Percentiles rank a stretch among this genome's conserved stretches.
Conservation (phyloP, 441 rosid species). For the Populus trichocarpa region DNA sequence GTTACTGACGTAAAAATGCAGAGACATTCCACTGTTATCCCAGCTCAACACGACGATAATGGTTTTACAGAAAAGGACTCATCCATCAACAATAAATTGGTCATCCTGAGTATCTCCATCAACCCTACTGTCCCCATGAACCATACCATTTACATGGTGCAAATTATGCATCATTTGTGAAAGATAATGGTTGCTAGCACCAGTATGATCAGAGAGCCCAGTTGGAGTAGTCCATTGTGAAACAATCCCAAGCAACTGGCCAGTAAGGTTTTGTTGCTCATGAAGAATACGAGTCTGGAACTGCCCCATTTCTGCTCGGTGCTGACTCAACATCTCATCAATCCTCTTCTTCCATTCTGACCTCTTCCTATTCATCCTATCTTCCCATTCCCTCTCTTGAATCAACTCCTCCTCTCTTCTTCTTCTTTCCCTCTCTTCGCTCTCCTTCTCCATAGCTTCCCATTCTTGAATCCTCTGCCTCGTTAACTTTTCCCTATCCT, state of each 20-base stretch:
- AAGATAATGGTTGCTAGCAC: slow-evolving; percentile 59
- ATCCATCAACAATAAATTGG: slow-evolving; percentile 76
- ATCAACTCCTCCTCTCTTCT: slow-evolving; percentile 55
- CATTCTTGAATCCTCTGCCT: slow-evolving; percentile 45
- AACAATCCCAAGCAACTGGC: slow-evolving; percentile 63
- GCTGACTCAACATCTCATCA: slow-evolving; percentile 59
- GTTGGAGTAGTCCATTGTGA: slow-evolving; percentile 69
- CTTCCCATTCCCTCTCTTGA: slow-evolving; percentile 65
- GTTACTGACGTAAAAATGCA: not conserved
- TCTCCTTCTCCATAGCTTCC: slow-evolving; percentile 66
- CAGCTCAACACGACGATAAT: slow-evolving; percentile 12
- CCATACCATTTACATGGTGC: slow-evolving; percentile 70
- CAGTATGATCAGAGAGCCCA: slow-evolving; percentile 59
- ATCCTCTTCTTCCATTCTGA: slow-evolving; percentile 66
- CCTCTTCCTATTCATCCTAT: slow-evolving; percentile 54
- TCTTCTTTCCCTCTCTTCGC: slow-evolving; percentile 51
- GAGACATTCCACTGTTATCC: slow-evolving; percentile 1
- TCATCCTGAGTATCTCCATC: slow-evolving; percentile 77
- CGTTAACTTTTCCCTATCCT: slow-evolving; percentile 41
- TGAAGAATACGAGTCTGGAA: slow-evolving; percentile 62
- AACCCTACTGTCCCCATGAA: slow-evolving; percentile 60
- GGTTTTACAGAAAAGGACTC: slow-evolving; percentile 13
- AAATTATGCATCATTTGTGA: slow-evolving; percentile 81
- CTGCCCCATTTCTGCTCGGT: slow-evolving; percentile 61
- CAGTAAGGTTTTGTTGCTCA: slow-evolving; percentile 66